Base-by-base conservation (phyloP, 495 filamentous ascomycete genomes). In the Aspergillus cavernicola region DNA sequence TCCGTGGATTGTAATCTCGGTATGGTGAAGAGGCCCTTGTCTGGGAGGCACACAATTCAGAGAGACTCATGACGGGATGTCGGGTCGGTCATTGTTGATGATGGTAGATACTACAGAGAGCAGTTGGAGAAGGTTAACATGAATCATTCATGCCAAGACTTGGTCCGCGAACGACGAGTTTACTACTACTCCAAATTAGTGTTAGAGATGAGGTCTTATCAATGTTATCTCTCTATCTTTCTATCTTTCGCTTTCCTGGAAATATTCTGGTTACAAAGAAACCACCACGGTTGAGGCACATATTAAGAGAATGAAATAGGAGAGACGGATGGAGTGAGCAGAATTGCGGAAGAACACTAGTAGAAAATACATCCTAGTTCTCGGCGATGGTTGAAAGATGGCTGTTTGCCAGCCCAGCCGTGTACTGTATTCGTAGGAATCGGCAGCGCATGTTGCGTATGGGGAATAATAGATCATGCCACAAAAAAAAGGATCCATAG, bases 1-100 rank as follows among this genome's bases (percentile, higher is more conserved):
- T 80, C 20, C 75, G 70, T 16, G 77, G 73, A 38, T 76, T 76
- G 46, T 72, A 57, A 35, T 71, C 69, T 46, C 56, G 60, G 3
- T 63, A 65, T 11, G 52, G 60, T 23, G 60, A 60, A 32, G 56
- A 55, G 13, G 35, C 50, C 49, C 56, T 60, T 32, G 41, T 57
- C 13, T 52, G 50, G 29, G 51, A 18, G n/a, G 16, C 24, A 18
- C 41, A 48, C 38, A 40, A 39, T 19, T 36, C 52, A 52, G 51
- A 19, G 23, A 53, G 11, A 39, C 61, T 59, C 58, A 64, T 64
- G n/a, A 18, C 43, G 32, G 36, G 22, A 26, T 9, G 32, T 38
- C 9, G n/a, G 40, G 32, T 31, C n/a, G 18, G 20, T 55, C 51
- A 59, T 59, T 38, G 24, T 54, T 35, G 43, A n/a, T 10, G 29